Evolutionary conservation across 2,329 filamentous ascomycete species (phyloP).

Genomic region (Niveomyces coronatus): DNA sequence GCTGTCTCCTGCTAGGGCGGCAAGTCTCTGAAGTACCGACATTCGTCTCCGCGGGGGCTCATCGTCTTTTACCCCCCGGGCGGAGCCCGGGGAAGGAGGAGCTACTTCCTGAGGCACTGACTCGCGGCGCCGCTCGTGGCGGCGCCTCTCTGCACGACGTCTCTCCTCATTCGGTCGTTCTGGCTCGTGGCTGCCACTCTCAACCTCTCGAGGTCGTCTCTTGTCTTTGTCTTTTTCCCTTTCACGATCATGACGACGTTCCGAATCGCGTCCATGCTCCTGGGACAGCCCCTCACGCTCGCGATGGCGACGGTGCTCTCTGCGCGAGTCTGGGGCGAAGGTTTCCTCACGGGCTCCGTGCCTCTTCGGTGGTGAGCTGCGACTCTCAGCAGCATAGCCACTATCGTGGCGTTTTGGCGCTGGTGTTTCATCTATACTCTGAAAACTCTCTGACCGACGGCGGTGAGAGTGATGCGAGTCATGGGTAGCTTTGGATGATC

Average conservation of each 20-base stretch:
- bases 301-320: slow-evolving; percentile 27
- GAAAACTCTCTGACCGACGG: slow-evolving; percentile 27
- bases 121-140: too few relatives aligned
- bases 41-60: too few relatives aligned
- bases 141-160: not conserved
- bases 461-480: slow-evolving; percentile 24
- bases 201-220: not conserved
- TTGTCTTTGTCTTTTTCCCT: slow-evolving; percentile 9
- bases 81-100: too few relatives aligned
- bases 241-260: slow-evolving; percentile 9
- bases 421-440: slow-evolving; percentile 21
- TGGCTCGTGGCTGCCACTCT: slow-evolving; percentile 15
- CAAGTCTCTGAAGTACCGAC: too few relatives aligned
- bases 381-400: slow-evolving; percentile 33
- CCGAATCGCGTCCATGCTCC: too few relatives aligned
- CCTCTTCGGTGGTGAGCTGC: slow-evolving; percentile 22
- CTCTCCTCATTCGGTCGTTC: slow-evolving; percentile 11
- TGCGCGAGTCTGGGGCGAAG: slow-evolving; percentile 38
- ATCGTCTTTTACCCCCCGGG: too few relatives aligned
- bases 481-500: slow-evolving; percentile 16
- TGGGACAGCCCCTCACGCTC: too few relatives aligned
- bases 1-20: too few relatives aligned
- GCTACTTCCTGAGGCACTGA: not conserved
- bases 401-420: slow-evolving; percentile 36
- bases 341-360: too few relatives aligned